Conservation (phyloP, 192 early-diverging fungal species). For the Rhizophlyctis rosea region DNA sequence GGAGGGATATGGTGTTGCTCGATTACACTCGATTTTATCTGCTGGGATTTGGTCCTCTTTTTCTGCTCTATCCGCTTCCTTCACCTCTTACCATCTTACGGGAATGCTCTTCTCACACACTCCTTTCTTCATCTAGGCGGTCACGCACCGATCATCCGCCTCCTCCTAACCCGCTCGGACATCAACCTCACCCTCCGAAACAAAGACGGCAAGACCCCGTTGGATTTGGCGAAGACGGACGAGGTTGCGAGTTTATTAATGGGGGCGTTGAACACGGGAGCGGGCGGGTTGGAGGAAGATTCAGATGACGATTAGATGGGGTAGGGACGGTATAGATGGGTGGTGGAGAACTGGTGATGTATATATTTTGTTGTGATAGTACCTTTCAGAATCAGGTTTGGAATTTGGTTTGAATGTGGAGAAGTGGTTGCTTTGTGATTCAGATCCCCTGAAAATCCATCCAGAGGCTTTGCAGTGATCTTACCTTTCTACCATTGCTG, state of each 20-base stretch:
- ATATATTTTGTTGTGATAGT: no score
- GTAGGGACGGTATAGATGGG: no score
- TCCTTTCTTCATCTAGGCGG: constrained; percentile 24
- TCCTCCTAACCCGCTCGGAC: constrained; percentile 33
- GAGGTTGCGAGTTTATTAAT: constrained; percentile 43
- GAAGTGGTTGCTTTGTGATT: no score
- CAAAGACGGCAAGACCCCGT: constrained; percentile 40
- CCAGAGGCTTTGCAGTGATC: no score
- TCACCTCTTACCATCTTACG: background rate
- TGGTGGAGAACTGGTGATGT: no score
- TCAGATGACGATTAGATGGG: constrained; percentile 24
- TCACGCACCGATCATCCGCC: constrained; percentile 24
- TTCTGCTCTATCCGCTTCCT: background rate
- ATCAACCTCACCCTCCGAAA: constrained; percentile 41
- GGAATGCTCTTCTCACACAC: background rate
- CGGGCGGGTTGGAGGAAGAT: constrained; percentile 27
- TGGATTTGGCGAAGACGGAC: constrained; percentile 41
- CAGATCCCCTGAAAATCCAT: no score
- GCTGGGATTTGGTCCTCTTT: constrained; percentile 4
- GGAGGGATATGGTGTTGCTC: no score
- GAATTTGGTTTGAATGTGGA: no score
- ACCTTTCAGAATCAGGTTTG: no score
- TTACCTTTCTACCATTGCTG: no score
- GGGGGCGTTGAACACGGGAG: constrained; percentile 17
- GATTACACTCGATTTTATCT: no score